These are phyloP conservation scores for Ophiostoma quercus DNA, from an alignment of 2,329 filamentous ascomycete genomes.

Conservation along the genomic window DNA sequence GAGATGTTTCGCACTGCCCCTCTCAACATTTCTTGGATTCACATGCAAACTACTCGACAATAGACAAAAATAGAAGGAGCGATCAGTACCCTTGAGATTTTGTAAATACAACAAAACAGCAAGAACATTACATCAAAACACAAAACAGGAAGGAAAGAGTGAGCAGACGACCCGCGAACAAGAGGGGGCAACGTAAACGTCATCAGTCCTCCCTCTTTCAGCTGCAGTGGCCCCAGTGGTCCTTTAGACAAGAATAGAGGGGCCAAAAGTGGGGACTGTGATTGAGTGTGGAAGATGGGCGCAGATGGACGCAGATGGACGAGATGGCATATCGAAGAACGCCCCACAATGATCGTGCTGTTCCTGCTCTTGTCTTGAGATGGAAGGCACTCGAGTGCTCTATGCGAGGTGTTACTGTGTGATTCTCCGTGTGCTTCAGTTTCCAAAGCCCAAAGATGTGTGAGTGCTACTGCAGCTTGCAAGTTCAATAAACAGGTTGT, in stretches of 20 bases:
- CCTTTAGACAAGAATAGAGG: background rate
- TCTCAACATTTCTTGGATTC: slow-evolving; percentile 9
- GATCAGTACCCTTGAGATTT: background rate
- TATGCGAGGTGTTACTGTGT: background rate
- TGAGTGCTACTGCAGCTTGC: background rate
- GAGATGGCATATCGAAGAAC: slow-evolving; percentile 3
- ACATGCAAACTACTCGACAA: background rate
- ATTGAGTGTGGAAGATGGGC: background rate
- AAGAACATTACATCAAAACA: background rate
- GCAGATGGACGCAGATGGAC: background rate
- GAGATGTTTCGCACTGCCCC: slow-evolving; percentile 13
- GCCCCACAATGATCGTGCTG: slow-evolving; percentile 1
- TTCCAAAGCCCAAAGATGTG: too few relatives aligned
- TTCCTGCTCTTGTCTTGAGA: background rate
- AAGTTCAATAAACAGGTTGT: too few relatives aligned
- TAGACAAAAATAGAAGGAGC: background rate
- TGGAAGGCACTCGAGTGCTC: background rate
- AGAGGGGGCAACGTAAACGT: slow-evolving; percentile 10
- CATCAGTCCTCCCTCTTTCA: slow-evolving; percentile 13
- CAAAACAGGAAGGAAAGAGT: background rate
- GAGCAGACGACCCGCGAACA: slow-evolving; percentile 6
- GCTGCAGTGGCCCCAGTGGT: background rate
- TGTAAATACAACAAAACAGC: background rate
- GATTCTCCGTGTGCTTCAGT: background rate
- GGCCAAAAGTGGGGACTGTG: background rate